Conservation (phyloP, 495 filamentous ascomycete species). For the Podospora australis region DNA sequence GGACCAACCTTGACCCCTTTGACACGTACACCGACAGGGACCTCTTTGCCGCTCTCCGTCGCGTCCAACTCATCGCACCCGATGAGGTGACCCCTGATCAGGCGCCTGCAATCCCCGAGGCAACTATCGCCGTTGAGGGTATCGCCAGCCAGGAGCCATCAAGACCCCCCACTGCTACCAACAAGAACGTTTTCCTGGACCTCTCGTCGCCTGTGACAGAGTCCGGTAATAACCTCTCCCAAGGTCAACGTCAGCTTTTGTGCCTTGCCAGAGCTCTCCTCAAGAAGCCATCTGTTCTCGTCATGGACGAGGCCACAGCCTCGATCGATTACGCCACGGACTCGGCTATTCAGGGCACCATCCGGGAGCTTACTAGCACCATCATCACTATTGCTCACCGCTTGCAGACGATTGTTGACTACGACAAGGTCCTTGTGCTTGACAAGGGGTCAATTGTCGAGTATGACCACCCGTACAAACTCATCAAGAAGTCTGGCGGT, state of each 20-base stretch:
- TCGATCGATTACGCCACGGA: slow-evolving; percentile 98
- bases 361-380: slow-evolving; percentile 83
- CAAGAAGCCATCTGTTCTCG: slow-evolving; percentile 81
- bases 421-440: slow-evolving; percentile 95
- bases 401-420: slow-evolving; percentile 92
- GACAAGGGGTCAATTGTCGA: slow-evolving; percentile 86
- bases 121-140: slow-evolving; percentile 12
- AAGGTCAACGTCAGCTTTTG: slow-evolving; percentile 91
- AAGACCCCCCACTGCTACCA: slow-evolving; percentile 45
- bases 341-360: slow-evolving; percentile 89
- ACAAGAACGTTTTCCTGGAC: slow-evolving; percentile 93
- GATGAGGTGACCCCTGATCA: slow-evolving; percentile 31
- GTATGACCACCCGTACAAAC: slow-evolving; percentile 77
- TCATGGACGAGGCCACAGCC: slow-evolving; percentile 99
- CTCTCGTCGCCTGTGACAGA: slow-evolving; percentile 80
- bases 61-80: slow-evolving; percentile 81
- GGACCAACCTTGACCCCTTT: slow-evolving; percentile 95
- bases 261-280: slow-evolving; percentile 93
- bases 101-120: slow-evolving; percentile 9
- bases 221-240: slow-evolving; percentile 91
- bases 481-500: slow-evolving; percentile 61
- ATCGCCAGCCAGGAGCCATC: slow-evolving; percentile 14
- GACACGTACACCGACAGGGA: slow-evolving; percentile 83
- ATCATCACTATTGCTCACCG: slow-evolving; percentile 98
- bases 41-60: slow-evolving; percentile 77